Evolutionary conservation across 257 asterid species (phyloP).

Genomic region (Primulina tabacum): DNA sequence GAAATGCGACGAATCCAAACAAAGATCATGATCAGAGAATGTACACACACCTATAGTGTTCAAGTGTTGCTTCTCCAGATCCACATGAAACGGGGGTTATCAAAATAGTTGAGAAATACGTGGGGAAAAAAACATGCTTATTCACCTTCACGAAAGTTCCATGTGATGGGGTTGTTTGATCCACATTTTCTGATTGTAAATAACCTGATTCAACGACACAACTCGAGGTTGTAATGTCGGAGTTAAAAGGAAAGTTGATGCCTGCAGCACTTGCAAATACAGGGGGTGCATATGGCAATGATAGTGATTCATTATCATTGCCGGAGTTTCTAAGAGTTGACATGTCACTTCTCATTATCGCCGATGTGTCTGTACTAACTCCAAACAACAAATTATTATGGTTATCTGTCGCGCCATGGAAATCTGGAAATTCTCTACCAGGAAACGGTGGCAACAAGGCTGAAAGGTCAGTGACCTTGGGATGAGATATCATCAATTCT

Average conservation of each 20-base stretch:
- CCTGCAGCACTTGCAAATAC: slow-evolving; percentile 49
- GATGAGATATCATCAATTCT: slow-evolving; percentile 43
- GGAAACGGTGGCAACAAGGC: slow-evolving; percentile 64
- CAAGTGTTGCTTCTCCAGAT: too few relatives aligned
- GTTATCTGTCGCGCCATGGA: slow-evolving; percentile 47
- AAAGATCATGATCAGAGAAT: too few relatives aligned
- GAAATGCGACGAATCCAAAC: background rate
- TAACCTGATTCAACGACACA: slow-evolving; percentile 87
- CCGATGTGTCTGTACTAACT: slow-evolving; percentile 45
- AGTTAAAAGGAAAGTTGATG: slow-evolving; percentile 54
- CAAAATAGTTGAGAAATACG: background rate
- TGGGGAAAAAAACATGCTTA: slow-evolving; percentile 6
- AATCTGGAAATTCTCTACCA: slow-evolving; percentile 58
- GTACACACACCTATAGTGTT: too few relatives aligned
- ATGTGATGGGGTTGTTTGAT: slow-evolving; percentile 49
- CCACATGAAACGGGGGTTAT: background rate
- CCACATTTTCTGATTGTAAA: slow-evolving; percentile 81
- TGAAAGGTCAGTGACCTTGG: slow-evolving; percentile 66
- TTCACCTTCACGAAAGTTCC: slow-evolving; percentile 90
- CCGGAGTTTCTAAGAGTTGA: slow-evolving; percentile 43
- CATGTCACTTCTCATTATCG: slow-evolving; percentile 44
- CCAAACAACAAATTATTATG: slow-evolving; percentile 61
- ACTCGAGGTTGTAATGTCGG: slow-evolving; percentile 76
- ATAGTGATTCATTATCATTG: slow-evolving; percentile 46
- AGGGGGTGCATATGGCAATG: slow-evolving; percentile 55